phyloP scores from a whole-genome alignment of 257 asterid species.

The Asclepias syriaca region DNA sequence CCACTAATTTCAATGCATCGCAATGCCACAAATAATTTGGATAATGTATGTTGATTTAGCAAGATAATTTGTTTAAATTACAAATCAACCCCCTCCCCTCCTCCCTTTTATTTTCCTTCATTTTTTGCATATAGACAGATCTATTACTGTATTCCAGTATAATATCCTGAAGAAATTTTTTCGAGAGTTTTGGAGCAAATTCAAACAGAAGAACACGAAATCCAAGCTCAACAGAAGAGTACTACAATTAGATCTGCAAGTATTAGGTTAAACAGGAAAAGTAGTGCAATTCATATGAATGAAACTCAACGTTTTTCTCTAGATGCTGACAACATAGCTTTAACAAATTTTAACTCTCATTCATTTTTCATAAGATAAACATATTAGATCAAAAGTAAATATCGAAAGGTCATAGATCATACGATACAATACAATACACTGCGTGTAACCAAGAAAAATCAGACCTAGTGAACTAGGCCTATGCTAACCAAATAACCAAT shows the following conservation, averaged over 20 bases:
- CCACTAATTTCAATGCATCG: neutral
- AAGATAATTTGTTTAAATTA: neutral
- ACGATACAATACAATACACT: too few relatives aligned
- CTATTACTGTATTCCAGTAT: neutral
- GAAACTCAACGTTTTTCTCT: neutral
- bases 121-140: neutral
- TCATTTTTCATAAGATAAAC: too few relatives aligned
- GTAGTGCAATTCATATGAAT: neutral
- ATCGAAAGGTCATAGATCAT: too few relatives aligned
- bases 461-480: too few relatives aligned
- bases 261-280: neutral
- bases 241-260: neutral
- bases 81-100: too few relatives aligned
- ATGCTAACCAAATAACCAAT: too few relatives aligned
- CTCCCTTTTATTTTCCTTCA: too few relatives aligned
- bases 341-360: too few relatives aligned
- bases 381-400: too few relatives aligned
- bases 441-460: too few relatives aligned
- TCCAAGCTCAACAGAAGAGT: neutral
- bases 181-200: neutral
- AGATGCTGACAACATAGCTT: neutral
- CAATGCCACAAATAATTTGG: neutral
- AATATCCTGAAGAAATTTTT: neutral
- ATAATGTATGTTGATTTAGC: neutral
- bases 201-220: neutral